Percentiles rank a stretch among this genome's conserved stretches.
Conservation (phyloP, 75 land plant species). For the Chamaecyparis obtusa region DNA sequence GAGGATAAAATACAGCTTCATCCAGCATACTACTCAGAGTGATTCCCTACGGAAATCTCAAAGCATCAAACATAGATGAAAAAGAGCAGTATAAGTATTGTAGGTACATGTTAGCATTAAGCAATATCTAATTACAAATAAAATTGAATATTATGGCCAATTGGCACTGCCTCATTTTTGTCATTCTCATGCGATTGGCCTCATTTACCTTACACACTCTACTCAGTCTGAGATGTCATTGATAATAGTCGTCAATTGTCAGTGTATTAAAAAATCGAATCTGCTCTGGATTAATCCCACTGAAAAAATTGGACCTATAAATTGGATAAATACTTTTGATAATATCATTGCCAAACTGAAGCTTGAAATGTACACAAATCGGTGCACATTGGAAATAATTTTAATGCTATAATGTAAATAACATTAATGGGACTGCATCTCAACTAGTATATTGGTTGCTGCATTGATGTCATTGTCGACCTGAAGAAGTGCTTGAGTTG, state of each 20-base stretch:
- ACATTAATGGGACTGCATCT: constrained; percentile 60
- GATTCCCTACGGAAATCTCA: not conserved
- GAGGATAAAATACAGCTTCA: not conserved
- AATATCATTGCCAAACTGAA: not conserved
- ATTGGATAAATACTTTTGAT: not conserved
- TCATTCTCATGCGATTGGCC: not conserved
- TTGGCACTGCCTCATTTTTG: not conserved
- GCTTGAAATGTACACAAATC: not conserved
- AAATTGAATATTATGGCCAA: not conserved
- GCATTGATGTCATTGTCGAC: constrained; percentile 73
- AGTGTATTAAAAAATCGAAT: not conserved
- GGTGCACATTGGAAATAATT: not conserved
- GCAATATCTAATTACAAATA: not conserved
- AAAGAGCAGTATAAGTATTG: not conserved
- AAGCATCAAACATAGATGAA: not conserved
- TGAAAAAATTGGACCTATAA: not conserved
- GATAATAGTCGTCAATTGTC: not conserved
- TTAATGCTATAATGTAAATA: not conserved
- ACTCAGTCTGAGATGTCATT: not conserved
- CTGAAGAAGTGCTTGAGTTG: constrained; percentile 71
- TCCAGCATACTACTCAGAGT: no score
- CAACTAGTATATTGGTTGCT: constrained; percentile 82
- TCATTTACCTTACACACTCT: not conserved
- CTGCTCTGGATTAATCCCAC: not conserved
- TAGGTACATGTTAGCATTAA: not conserved